phyloP scores from a whole-genome alignment of 345 rosid species.

The Mercurialis annua region DNA sequence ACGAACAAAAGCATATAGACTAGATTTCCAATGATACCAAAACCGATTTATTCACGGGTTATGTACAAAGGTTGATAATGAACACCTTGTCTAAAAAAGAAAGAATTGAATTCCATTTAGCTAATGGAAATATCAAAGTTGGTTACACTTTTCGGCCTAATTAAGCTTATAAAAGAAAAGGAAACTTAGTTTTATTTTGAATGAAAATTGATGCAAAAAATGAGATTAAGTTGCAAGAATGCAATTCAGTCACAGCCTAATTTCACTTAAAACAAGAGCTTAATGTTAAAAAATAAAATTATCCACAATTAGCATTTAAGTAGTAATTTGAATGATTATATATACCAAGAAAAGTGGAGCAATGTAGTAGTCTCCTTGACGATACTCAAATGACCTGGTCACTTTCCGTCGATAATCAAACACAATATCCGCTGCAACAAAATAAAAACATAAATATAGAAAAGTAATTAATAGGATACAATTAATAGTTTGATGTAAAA shows the following conservation, averaged over 20 bases:
- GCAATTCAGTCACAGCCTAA: no score
- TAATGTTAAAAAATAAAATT: no score
- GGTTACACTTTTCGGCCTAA: no score
- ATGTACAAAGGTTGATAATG: neutral
- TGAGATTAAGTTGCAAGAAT: no score
- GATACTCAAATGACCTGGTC: conserved; percentile 86
- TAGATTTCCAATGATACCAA: neutral
- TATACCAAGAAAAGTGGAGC: conserved; percentile 78
- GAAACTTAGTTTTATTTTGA: no score
- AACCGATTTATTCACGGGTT: neutral
- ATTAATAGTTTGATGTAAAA: neutral
- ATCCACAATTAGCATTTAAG: neutral
- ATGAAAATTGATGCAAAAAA: no score
- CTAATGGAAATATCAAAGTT: no score
- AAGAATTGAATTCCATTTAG: no score
- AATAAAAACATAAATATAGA: neutral
- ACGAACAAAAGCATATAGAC: neutral
- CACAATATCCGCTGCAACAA: conserved; percentile 75
- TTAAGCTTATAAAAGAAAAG: no score
- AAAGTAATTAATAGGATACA: neutral
- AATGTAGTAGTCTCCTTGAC: conserved; percentile 89
- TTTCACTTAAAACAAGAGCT: no score
- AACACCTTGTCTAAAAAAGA: neutral
- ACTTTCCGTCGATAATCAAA: conserved; percentile 93
- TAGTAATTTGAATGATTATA: no score